A percentile compares a stretch with the other conserved stretches of the same genome.
phyloP scores from a whole-genome alignment of 1,139 yeast species.

The Dujonia santamariae region DNA sequence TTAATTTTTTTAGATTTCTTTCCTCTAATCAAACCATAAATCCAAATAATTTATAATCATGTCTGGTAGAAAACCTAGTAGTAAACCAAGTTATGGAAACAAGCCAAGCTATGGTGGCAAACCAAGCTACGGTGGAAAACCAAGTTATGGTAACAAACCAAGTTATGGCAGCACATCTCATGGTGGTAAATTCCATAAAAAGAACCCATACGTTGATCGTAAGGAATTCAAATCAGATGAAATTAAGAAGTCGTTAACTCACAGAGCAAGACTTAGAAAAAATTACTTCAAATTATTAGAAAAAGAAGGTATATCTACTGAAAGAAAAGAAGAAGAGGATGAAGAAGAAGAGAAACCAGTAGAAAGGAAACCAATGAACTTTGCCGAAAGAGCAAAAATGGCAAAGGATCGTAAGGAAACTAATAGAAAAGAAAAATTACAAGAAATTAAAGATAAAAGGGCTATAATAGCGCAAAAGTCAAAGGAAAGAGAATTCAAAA shows the following conservation, averaged over 20 bases:
- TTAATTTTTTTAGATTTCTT: too few species aligned
- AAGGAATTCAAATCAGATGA: constrained; percentile 48
- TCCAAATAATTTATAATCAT: too few species aligned
- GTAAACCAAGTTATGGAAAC: too few species aligned
- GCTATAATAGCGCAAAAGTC: constrained; percentile 20
- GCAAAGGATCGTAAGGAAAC: constrained; percentile 43
- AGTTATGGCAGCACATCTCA: too few species aligned
- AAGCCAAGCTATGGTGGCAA: too few species aligned
- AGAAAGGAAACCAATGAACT: constrained; percentile 23
- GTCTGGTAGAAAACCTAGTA: too few species aligned
- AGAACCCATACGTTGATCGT: constrained; percentile 34
- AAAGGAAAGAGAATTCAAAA: constrained; percentile 38
- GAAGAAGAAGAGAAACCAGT: constrained; percentile 8
- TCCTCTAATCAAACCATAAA: too few species aligned
- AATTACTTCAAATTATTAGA: constrained; percentile 79
- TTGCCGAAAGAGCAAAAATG: constrained; percentile 46
- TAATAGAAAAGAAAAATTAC: constrained; percentile 28
- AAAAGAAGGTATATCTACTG: constrained; percentile 52
- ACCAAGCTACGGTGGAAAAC: too few species aligned
- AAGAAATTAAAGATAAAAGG: constrained; percentile 24
- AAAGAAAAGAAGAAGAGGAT: constrained; percentile 9
- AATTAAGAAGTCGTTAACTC: constrained; percentile 72
- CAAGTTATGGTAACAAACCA: too few species aligned
- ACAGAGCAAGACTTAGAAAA: constrained; percentile 80
- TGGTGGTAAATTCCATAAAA: constrained; percentile 13